Base-by-base conservation (phyloP, 2,329 filamentous ascomycete genomes). In the Aschersonia sp. region DNA sequence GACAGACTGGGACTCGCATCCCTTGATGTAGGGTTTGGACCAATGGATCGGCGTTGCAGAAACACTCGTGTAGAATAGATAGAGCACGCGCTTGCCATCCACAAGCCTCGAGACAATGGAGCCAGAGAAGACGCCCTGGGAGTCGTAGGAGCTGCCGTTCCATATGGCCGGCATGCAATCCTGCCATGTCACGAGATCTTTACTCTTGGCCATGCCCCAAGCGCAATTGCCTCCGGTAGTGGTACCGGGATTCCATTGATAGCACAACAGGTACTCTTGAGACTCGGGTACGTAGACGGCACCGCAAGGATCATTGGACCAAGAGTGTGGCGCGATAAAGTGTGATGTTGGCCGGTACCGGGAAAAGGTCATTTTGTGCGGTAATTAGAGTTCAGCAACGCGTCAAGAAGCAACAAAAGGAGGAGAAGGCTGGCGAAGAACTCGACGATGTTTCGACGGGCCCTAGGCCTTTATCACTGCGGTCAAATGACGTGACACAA, bases 21-120 rank as follows among this genome's bases (percentile, higher is more conserved):
- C 66, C 29, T 65, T 59, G 35, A 62, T 65, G 49, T 71, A 70
- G 6, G 59, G 58, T 30, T 69, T 61, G 6, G 64, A 68, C 66
- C 66, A 70, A 41, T 66, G 62, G n/a, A 71, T 68, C 0, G 67
- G 67, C 10, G 68, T 50, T 50, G 61, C 65, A n/a, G 61, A 62
- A 10, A 70, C 65, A 5, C 63, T 64, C 6, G 68, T 68, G 49
- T 71, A 71, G 2, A 32, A 69, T 51, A 6, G 65, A 66, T n/a
- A 66, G 60, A 37, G 57, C 5, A 54, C 39, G 29, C 50, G 41
- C 49, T 46, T 61, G 14, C 64, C 66, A 11, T 65, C 60, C 49
- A 68, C 63, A 12, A 66, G 63, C 4, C 50, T 56, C 8, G 67
- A 66, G 32, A 68, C 65, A n/a, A 68, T 65, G 22, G 60, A 62